A percentile compares a stretch with the other conserved stretches of the same genome.
Conservation (phyloP, 2,329 filamentous ascomycete genomes). For the Pyrenophora graminea region DNA sequence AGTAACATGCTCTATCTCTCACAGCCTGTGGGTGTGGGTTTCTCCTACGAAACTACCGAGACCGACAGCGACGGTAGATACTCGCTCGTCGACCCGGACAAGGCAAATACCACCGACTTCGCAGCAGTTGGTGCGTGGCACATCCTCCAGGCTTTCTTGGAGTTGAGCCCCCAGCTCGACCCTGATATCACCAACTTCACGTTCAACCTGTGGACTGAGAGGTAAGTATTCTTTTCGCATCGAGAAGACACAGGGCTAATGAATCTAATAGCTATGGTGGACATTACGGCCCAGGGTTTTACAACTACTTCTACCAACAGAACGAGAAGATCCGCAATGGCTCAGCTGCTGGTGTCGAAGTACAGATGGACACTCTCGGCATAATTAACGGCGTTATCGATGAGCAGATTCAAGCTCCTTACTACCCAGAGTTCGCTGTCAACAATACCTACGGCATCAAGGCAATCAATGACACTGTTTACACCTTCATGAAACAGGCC, state of each 20-base stretch:
- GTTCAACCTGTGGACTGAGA: conserved; percentile 56
- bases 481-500: conserved; percentile 50
- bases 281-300: conserved; percentile 60
- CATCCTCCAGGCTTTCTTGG: conserved; percentile 43
- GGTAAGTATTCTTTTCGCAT: conserved; percentile 18
- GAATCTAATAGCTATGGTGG: conserved; percentile 40
- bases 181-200: conserved; percentile 56
- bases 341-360: conserved; percentile 51
- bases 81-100: conserved; percentile 38
- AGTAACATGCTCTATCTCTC: conserved; percentile 48
- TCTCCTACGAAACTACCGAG: conserved; percentile 44
- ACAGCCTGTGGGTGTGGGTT: conserved; percentile 48
- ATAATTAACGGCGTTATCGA: conserved; percentile 62
- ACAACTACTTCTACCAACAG: conserved; percentile 61
- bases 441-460: conserved; percentile 61
- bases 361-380: conserved; percentile 59
- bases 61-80: conserved; percentile 34
- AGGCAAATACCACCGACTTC: conserved; percentile 39
- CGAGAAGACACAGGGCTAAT: neutral
- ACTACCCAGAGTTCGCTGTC: conserved; percentile 56
- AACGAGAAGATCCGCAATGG: conserved; percentile 58
- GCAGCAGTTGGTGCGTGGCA: conserved; percentile 45
- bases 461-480: conserved; percentile 53
- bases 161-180: conserved; percentile 50
- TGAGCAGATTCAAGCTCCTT: conserved; percentile 53